Evolutionary conservation across 306 rosid species (phyloP).

Genomic region (Nissolia schottii): DNA sequence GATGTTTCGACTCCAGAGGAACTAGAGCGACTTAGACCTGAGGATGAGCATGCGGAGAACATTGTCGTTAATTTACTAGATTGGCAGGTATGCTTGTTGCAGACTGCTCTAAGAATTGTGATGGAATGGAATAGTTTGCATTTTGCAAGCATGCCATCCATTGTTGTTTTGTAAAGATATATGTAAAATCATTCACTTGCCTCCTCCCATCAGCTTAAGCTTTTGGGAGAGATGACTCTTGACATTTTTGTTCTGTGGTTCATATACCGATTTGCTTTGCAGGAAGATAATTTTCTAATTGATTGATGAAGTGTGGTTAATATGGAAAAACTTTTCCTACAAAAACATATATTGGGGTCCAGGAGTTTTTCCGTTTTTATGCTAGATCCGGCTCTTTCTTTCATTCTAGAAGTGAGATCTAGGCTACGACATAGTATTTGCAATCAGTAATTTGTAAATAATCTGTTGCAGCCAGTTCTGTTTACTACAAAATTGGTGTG

Average conservation of each 20-base stretch:
- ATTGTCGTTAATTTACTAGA: constrained; percentile 70
- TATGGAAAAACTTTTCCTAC: neutral
- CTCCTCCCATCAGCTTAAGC: too few species aligned
- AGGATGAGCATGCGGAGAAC: constrained; percentile 46
- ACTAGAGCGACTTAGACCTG: constrained; percentile 56
- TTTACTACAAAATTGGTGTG: constrained; percentile 11
- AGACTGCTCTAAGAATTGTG: neutral
- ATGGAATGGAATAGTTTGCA: neutral
- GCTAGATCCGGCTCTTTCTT: neutral
- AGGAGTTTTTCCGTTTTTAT: neutral
- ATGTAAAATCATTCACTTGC: too few species aligned
- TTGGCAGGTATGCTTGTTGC: constrained; percentile 73
- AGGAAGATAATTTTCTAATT: neutral
- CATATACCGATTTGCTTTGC: neutral
- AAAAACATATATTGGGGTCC: neutral
- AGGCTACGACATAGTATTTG: neutral
- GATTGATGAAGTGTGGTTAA: neutral
- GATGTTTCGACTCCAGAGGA: constrained; percentile 60
- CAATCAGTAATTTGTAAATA: neutral
- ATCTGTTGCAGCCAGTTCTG: neutral
- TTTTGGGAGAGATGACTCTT: too few species aligned
- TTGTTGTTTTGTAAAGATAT: too few species aligned
- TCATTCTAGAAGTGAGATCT: neutral
- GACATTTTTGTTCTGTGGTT: neutral
- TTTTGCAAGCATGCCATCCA: neutral